Conservation (phyloP, 176 grass and related monocot species). For the Carex scoparia region DNA sequence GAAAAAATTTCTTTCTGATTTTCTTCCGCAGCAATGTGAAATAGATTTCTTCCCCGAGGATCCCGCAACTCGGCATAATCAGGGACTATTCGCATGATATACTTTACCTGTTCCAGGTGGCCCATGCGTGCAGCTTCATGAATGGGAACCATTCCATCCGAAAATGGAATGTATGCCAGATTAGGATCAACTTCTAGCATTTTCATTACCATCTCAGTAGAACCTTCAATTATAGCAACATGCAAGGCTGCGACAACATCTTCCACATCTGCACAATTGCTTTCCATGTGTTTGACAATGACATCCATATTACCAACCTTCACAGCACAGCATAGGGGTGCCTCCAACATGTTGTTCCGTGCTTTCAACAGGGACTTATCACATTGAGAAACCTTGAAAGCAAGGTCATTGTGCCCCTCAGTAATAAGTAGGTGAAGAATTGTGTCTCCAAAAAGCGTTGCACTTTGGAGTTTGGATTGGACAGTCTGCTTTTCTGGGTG, state of each 20-base stretch:
- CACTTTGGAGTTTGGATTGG: not conserved
- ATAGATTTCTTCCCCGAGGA: not conserved
- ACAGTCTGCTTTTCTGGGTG: not conserved
- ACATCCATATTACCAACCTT: not conserved
- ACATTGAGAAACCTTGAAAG: too few species aligned
- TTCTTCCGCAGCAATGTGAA: not conserved
- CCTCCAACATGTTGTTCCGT: not conserved
- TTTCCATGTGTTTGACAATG: not conserved
- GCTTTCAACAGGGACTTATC: not conserved
- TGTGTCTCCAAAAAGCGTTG: not conserved
- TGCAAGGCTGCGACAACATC: not conserved
- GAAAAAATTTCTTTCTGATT: rapidly evolving
- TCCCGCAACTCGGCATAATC: not conserved
- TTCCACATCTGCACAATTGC: not conserved
- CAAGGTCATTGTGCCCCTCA: not conserved
- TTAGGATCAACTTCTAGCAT: too few species aligned
- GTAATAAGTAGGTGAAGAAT: not conserved
- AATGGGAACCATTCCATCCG: too few species aligned
- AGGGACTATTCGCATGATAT: not conserved
- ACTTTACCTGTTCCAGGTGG: too few species aligned
- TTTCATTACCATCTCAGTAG: too few species aligned
- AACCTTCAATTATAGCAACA: too few species aligned
- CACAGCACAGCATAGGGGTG: not conserved
- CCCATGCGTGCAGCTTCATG: too few species aligned
- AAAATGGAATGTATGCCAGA: too few species aligned